phyloP scores from a whole-genome alignment of 2,329 filamentous ascomycete genomes.

The Neopestalotiopsis sp. region DNA sequence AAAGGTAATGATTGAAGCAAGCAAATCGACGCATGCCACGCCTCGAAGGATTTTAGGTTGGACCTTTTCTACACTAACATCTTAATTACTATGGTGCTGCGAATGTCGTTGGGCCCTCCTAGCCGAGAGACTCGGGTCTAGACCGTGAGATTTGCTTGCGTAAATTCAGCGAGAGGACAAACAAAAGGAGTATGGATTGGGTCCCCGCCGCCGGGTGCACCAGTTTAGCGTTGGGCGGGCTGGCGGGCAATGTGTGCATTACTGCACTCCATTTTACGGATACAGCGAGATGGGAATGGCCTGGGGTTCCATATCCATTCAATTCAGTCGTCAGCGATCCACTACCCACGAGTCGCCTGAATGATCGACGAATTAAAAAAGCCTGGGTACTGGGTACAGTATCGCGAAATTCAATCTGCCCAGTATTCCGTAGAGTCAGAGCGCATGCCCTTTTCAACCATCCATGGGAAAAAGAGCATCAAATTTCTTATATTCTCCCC shows the following conservation, averaged over 20 bases:
- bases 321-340: constrained; percentile 10
- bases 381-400: not conserved
- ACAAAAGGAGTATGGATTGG: not conserved
- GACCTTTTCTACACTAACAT: not conserved
- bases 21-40: not conserved
- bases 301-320: not conserved
- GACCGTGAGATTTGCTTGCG: not conserved
- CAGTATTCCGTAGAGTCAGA: not conserved
- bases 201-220: not conserved
- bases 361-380: constrained; percentile 5
- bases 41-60: not conserved
- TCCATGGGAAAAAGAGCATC: not conserved
- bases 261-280: not conserved
- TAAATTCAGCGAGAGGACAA: not conserved
- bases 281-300: not conserved
- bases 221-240: not conserved
- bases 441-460: not conserved
- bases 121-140: not conserved
- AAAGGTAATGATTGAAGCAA: not conserved
- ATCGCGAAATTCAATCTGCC: not conserved
- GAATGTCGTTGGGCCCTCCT: not conserved
- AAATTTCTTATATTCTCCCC: not conserved
- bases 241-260: not conserved
- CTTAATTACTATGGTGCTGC: not conserved
- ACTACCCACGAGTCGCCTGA: constrained; percentile 13